phyloP scores from a whole-genome alignment of 257 asterid species.

The Solanum tarapatanum region DNA sequence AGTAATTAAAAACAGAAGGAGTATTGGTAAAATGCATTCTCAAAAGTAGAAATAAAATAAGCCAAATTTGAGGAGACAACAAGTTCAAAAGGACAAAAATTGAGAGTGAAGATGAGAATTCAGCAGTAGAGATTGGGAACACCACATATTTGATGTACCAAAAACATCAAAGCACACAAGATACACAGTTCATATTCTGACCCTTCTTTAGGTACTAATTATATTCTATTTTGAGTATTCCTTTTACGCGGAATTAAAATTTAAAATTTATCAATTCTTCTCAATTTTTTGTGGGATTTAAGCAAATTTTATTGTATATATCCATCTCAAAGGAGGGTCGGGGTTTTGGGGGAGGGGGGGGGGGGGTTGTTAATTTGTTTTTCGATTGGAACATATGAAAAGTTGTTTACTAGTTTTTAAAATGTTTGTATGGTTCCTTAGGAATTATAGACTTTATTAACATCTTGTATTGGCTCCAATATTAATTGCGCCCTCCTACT shows the following conservation, averaged over 20 bases:
- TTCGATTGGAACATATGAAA: too few relatives aligned
- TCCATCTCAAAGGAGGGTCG: too few relatives aligned
- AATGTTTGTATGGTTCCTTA: background rate
- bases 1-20: too few relatives aligned
- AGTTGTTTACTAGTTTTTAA: too few relatives aligned
- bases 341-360: too few relatives aligned
- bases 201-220: background rate
- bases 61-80: background rate
- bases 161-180: background rate
- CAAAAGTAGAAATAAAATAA: background rate
- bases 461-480: background rate
- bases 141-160: background rate
- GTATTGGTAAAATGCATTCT: background rate
- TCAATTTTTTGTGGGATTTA: too few relatives aligned
- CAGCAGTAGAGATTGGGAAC: background rate
- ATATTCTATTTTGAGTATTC: background rate
- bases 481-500: background rate
- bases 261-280: background rate
- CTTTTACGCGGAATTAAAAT: fast-evolving
- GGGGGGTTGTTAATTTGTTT: too few relatives aligned
- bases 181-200: background rate
- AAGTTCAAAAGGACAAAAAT: background rate
- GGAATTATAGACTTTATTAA: background rate
- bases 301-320: too few relatives aligned
- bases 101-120: background rate